These are phyloP conservation scores for Tolypocladium sp. DNA, from an alignment of 2,329 filamentous ascomycete genomes.

Conservation along the genomic window DNA sequence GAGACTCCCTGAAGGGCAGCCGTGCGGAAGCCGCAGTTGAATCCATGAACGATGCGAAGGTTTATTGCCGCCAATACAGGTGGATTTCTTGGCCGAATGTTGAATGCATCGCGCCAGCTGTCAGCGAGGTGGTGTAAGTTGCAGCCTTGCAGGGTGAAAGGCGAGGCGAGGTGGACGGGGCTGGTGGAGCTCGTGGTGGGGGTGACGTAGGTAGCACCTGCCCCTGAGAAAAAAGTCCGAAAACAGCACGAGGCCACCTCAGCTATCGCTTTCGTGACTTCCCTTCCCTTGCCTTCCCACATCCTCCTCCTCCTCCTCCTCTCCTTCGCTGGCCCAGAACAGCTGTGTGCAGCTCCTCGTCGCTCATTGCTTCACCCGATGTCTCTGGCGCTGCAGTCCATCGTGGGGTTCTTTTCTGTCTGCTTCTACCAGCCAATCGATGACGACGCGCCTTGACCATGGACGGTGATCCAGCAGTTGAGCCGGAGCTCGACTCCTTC, in stretches of 20 bases:
- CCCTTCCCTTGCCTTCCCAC: background rate
- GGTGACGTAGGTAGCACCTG: background rate
- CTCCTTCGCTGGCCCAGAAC: background rate
- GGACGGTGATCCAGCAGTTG: slow-evolving; percentile 67
- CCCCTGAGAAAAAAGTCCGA: background rate
- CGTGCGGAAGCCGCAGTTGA: too few species aligned
- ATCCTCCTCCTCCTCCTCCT: slow-evolving; percentile 1
- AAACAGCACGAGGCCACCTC: background rate
- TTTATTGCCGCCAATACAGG: too few species aligned
- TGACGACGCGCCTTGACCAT: slow-evolving; percentile 30
- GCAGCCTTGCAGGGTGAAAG: too few species aligned
- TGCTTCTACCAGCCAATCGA: background rate
- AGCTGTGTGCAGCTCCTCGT: background rate
- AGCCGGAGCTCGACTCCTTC: slow-evolving; percentile 71
- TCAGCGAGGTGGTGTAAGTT: too few species aligned
- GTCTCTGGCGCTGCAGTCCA: background rate
- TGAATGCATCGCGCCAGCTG: too few species aligned
- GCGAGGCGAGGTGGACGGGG: background rate
- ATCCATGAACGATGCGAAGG: too few species aligned
- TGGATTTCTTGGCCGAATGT: too few species aligned
- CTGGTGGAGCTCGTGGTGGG: background rate
- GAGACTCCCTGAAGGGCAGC: too few species aligned
- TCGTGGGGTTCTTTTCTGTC: background rate
- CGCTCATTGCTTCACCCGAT: background rate
- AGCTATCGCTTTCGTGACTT: background rate